phyloP scores from a whole-genome alignment of 352 stramenopile species.

The Globisporangium acanthophoron region DNA sequence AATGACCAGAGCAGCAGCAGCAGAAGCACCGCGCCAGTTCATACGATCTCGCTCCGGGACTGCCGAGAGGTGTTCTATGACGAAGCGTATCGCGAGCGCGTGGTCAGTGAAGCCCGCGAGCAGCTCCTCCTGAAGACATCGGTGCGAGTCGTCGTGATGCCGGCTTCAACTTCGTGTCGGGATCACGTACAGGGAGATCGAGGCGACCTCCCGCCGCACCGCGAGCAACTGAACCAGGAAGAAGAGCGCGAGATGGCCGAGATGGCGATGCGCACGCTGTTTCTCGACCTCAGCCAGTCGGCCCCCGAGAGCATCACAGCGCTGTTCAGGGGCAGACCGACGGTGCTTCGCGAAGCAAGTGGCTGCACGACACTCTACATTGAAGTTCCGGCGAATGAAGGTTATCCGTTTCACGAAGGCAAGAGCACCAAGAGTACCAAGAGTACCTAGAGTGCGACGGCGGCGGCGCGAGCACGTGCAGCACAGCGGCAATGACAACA shows the following conservation, averaged over 20 bases:
- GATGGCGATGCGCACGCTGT: constrained; percentile 39
- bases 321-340: background rate
- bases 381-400: too few relatives aligned
- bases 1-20: background rate
- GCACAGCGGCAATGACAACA: background rate
- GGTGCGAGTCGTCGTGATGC: constrained; percentile 32
- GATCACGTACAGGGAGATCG: background rate
- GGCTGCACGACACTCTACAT: constrained; percentile 8
- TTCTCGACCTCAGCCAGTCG: constrained; percentile 35
- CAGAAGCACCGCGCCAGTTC: background rate
- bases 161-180: background rate
- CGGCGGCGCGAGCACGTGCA: background rate
- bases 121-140: constrained; percentile 13
- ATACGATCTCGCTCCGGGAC: constrained; percentile 29
- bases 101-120: constrained; percentile 28
- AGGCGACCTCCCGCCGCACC: background rate
- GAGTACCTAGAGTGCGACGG: too few relatives aligned
- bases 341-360: constrained; percentile 5
- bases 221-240: background rate
- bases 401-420: too few relatives aligned
- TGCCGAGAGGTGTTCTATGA: constrained; percentile 45
- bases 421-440: background rate
- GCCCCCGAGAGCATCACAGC: background rate
- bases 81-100: constrained; percentile 33
- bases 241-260: constrained; percentile 17